Percentiles rank a stretch among this genome's conserved stretches.
Evolutionary conservation across 2,329 filamentous ascomycete species (phyloP).

Genomic region (Pseudocercospora crystallina): DNA sequence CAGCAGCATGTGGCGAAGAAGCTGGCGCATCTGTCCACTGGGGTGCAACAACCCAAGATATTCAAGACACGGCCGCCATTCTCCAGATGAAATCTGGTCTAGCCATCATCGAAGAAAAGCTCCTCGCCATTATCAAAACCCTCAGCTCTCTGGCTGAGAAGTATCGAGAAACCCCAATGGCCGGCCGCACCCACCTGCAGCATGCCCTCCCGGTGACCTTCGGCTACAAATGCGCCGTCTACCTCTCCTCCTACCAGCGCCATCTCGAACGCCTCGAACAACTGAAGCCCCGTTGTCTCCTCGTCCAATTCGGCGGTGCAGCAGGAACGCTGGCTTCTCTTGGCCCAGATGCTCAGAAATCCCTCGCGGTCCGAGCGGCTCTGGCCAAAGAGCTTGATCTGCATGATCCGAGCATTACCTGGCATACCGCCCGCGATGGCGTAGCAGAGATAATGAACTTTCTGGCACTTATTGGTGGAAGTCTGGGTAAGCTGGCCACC

Average conservation of each 20-base stretch:
- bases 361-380: slow-evolving; percentile 22
- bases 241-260: slow-evolving; percentile 31
- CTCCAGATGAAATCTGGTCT: slow-evolving; percentile 31
- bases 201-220: slow-evolving; percentile 36
- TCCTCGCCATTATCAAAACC: slow-evolving; percentile 16
- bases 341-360: slow-evolving; percentile 11
- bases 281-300: slow-evolving; percentile 26
- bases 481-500: slow-evolving; percentile 31
- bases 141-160: slow-evolving; percentile 18
- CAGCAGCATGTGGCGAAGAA: slow-evolving; percentile 25
- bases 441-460: slow-evolving; percentile 31
- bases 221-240: slow-evolving; percentile 35
- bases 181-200: slow-evolving; percentile 33
- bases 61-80: slow-evolving; percentile 32
- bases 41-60: slow-evolving; percentile 35
- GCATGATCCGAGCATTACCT: slow-evolving; percentile 30
- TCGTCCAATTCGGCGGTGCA: slow-evolving; percentile 35
- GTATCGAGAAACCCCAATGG: slow-evolving; percentile 29
- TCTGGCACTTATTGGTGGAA: slow-evolving; percentile 30
- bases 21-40: slow-evolving; percentile 32
- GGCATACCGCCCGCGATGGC: slow-evolving; percentile 35
- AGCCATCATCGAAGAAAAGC: slow-evolving; percentile 17
- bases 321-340: slow-evolving; percentile 34
- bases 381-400: slow-evolving; percentile 29
- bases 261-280: slow-evolving; percentile 29